Base-by-base conservation (phyloP, 2,329 filamentous ascomycete species). In the Alternaria brassicicola region DNA sequence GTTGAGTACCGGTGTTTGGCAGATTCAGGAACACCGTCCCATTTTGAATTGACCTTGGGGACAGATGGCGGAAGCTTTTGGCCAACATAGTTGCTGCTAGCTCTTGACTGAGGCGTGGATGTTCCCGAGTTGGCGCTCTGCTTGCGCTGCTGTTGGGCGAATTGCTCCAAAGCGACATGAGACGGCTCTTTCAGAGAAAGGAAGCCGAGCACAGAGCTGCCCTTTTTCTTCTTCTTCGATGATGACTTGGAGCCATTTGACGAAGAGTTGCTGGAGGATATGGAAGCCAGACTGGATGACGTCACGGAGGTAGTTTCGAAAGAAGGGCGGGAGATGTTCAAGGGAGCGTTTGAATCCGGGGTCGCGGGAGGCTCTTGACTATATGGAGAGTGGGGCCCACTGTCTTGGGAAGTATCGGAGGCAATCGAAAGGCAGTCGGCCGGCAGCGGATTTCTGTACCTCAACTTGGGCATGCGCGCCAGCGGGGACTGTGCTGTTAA, bases 21-120 rank as follows among this genome's bases (percentile, higher is more conserved):
- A 1, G 68, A 59, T 21, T 80, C 76, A 12, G 83, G 83, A 7
- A 84, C 67, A 9, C 83, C 83, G 62, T 85, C 79, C 83, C 83
- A 85, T 69, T 82, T 84, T 26, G 80, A 80, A 59, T 84, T 85
- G 33, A 84, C 82, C 61, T 80, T 84, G 19, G 83, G 83, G 1
- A 84, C 81, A 52, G 73, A 74, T 3, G 76, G 63, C 6, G 83
- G 83, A 35, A 85, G 75, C 62, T 81, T 83, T 58, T 81, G 59
- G 33, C 76, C 74, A 12, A 70, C 69, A 28, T 77, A 67, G 23
- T 48, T 74, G 33, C 47, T 62, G 48, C 57, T 62, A 28, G 43
- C 46, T 48, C 35, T 41, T 26, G 61, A 64, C n/a, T 57, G 53
- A 9, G 66, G 64, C 6, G 64, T 61, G 3, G 52, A 47, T 4